phyloP scores from a whole-genome alignment of 345 rosid genomes.

The Noccaea bulbosa region DNA sequence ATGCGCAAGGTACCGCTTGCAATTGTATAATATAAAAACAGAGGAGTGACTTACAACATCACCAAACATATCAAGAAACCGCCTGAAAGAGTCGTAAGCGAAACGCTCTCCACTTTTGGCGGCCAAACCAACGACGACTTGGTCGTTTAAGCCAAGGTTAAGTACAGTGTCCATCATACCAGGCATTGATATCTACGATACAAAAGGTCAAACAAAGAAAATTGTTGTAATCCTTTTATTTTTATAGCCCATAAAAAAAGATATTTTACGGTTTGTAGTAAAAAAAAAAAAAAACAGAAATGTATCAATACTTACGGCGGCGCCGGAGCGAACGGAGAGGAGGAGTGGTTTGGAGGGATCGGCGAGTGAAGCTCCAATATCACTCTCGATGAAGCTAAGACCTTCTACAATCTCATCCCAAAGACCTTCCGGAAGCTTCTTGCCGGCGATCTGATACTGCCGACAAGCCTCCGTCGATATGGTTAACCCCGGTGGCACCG shows the following conservation, averaged over 20 bases:
- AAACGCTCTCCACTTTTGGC: slow-evolving; percentile 89
- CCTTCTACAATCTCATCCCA: slow-evolving; percentile 84
- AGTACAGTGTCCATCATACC: slow-evolving; percentile 99
- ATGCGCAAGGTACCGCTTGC: not conserved
- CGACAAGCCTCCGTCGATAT: slow-evolving; percentile 95
- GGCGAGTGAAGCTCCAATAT: slow-evolving; percentile 82
- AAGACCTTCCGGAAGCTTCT: slow-evolving; percentile 63
- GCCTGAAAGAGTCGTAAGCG: slow-evolving; percentile 87
- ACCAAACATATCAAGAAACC: slow-evolving; percentile 96
- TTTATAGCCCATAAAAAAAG: no score
- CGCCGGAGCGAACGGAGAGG: slow-evolving; percentile 97
- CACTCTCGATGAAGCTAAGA: slow-evolving; percentile 59
- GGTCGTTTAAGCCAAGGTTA: slow-evolving; percentile 88
- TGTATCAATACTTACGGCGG: slow-evolving; percentile 64
- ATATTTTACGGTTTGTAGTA: no score
- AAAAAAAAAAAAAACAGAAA: no score
- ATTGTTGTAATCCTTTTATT: no score
- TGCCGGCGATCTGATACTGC: slow-evolving; percentile 70
- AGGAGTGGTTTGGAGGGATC: slow-evolving; percentile 85
- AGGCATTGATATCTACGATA: slow-evolving; percentile 84
- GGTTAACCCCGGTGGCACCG: slow-evolving; percentile 94
- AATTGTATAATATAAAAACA: not conserved
- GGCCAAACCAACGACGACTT: slow-evolving; percentile 73
- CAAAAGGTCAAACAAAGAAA: not conserved
- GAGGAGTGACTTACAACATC: slow-evolving; percentile 67